A percentile compares a stretch with the other conserved stretches of the same genome.
Conservation (phyloP, 352 stramenopile genomes). For the Aphanomyces stellatus region DNA sequence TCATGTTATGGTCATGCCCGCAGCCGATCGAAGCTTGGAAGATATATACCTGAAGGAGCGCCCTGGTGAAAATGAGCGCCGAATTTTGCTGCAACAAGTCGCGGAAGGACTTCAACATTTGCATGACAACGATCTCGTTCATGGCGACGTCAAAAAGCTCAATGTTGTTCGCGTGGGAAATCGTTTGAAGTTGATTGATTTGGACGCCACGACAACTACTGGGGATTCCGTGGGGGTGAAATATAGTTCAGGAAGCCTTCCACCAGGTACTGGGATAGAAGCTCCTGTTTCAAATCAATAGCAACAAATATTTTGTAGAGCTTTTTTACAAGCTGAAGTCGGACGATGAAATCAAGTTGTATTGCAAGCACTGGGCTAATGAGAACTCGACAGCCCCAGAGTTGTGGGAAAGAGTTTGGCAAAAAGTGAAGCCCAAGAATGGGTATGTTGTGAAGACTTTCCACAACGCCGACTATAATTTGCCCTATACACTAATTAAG, state of each 20-base stretch:
- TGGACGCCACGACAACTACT: constrained; percentile 7
- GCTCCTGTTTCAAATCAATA: background rate
- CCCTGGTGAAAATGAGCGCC: background rate
- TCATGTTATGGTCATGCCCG: background rate
- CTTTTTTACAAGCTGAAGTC: background rate
- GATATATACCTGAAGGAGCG: constrained; percentile 3
- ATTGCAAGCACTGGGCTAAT: background rate
- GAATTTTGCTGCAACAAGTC: background rate
- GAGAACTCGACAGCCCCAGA: no score
- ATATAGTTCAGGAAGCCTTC: constrained; percentile 18
- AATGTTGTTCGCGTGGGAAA: constrained; percentile 20
- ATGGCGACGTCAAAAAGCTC: constrained; percentile 24
- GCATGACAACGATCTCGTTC: constrained; percentile 5
- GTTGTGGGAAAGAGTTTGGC: no score
- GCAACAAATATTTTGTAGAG: background rate
- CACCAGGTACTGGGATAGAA: constrained; percentile 10
- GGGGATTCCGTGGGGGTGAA: constrained; percentile 4
- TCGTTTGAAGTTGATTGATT: constrained; percentile 20
- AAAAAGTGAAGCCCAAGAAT: no score
- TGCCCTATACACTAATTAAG: constrained; percentile 6
- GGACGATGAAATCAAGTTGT: background rate
- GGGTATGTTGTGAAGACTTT: background rate
- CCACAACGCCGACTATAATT: background rate
- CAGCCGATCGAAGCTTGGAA: background rate
- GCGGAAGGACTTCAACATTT: background rate